Base-by-base conservation (phyloP, 306 rosid species). In the Prinsepia uniflora region DNA sequence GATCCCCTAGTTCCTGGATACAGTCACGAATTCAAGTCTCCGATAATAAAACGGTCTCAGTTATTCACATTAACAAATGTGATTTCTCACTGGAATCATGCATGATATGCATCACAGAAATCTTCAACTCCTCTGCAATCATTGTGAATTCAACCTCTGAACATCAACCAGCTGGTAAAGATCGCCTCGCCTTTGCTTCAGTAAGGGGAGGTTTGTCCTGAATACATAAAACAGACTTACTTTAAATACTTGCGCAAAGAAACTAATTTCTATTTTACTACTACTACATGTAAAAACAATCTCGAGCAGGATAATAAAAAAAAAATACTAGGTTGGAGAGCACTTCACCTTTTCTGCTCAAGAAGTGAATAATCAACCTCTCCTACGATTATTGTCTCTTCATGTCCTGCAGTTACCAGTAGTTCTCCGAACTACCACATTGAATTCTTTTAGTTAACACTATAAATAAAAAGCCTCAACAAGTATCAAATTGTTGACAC, bases 101-200 rank as follows among this genome's bases (percentile, higher is more conserved):
- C 60, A 30, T 20, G 10, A 6, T 49, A 24, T 41, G 72, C 72
- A 22, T 65, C 3, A 48, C 6, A 72, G 59, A 14, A 52, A 20
- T 62, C 24, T 34, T 46, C 11, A 0, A 67, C 22, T 57, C 18
- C 10, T 57, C 30, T 34, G 34, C 11, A 73, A 9, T 86, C 81
- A 90, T 65, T 76, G 68, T 49, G 96, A 84, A 73, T 84, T 82
- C 84, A 83, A 73, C 84, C 97, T 87, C 80, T 86, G 86, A 76
- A 85, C 73, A 86, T 95, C 99, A 40, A 86, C 96, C 86, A 94
- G 78, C 82, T 91, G 97, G 87, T 94, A 94, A 67, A 94, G 95
- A 82, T 94, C 99, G 24, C 99, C 99, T 40, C 99, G 89, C 46
- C 86, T 84, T 76, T 94, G 99, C 83, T 87, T 91, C 65, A 76